Percentiles rank a stretch among this genome's conserved stretches.
Evolutionary conservation across 495 filamentous ascomycete species (phyloP).

Genomic region (Cladorrhinum samala): DNA sequence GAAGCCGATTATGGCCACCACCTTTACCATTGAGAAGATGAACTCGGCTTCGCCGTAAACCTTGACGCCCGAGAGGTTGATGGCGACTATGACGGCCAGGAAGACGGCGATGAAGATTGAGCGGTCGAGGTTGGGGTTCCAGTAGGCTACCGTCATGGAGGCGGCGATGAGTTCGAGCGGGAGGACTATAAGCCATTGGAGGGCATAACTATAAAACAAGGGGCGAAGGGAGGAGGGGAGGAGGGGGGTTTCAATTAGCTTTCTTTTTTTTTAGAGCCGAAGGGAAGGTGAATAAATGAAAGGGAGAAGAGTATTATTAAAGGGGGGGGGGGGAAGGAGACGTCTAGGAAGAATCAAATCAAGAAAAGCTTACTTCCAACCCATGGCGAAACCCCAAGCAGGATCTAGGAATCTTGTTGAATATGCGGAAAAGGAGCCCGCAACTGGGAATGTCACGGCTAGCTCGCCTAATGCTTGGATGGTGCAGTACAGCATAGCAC

Average conservation of each 20-base stretch:
- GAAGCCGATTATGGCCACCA: slow-evolving; percentile 80
- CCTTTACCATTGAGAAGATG: slow-evolving; percentile 78
- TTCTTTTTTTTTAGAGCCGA: neutral
- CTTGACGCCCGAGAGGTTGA: slow-evolving; percentile 83
- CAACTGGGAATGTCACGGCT: slow-evolving; percentile 84
- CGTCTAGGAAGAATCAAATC: too few relatives aligned
- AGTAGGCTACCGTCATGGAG: slow-evolving; percentile 81
- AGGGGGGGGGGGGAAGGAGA: neutral
- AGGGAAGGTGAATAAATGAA: neutral
- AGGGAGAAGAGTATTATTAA: too few relatives aligned
- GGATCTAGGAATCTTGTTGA: slow-evolving; percentile 90
- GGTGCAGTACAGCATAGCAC: slow-evolving; percentile 85
- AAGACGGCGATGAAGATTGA: slow-evolving; percentile 85
- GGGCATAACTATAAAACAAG: slow-evolving; percentile 56
- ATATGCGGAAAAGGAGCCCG: slow-evolving; percentile 88
- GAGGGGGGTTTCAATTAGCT: neutral
- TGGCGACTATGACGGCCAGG: slow-evolving; percentile 61
- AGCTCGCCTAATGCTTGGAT: slow-evolving; percentile 90
- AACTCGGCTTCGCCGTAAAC: slow-evolving; percentile 92
- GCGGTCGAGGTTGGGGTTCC: slow-evolving; percentile 60
- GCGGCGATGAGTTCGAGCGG: slow-evolving; percentile 90
- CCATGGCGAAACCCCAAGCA: slow-evolving; percentile 97
- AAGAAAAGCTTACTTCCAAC: slow-evolving; percentile 71
- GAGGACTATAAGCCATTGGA: slow-evolving; percentile 88
- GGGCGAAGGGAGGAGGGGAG: neutral